Percentiles rank a stretch among this genome's conserved stretches.
Conservation (phyloP, 2,329 filamentous ascomycete species). For the Xylaria arbuscula region DNA sequence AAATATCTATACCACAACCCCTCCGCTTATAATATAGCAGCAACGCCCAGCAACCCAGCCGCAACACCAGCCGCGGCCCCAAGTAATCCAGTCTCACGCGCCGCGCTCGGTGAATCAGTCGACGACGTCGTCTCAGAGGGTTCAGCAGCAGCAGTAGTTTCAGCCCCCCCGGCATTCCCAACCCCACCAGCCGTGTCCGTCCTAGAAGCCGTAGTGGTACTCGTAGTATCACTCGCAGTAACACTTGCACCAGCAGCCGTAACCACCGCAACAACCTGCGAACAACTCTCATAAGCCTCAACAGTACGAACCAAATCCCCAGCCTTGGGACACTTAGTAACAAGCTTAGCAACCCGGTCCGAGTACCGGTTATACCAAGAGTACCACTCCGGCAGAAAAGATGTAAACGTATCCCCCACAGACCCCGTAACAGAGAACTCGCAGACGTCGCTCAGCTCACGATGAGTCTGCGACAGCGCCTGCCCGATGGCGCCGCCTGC, state of each 20-base stretch:
- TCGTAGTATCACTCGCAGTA: background rate
- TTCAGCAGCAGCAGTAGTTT: background rate
- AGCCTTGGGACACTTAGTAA: constrained; percentile 39
- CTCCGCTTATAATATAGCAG: constrained; percentile 32
- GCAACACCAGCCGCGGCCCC: constrained; percentile 37
- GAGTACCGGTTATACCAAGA: constrained; percentile 42
- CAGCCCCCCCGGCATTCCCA: background rate
- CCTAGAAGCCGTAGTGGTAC: too few relatives aligned
- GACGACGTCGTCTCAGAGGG: constrained; percentile 17
- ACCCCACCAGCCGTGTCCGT: background rate
- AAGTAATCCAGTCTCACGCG: constrained; percentile 36
- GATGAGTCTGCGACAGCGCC: constrained; percentile 45
- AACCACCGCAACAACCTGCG: constrained; percentile 32
- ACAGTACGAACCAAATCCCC: constrained; percentile 37
- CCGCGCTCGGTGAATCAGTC: constrained; percentile 21
- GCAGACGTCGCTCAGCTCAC: constrained; percentile 43
- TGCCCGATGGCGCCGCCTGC: constrained; percentile 39
- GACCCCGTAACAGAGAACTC: constrained; percentile 43
- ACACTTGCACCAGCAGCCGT: constrained; percentile 8
- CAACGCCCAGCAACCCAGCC: constrained; percentile 37
- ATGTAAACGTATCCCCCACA: constrained; percentile 39
- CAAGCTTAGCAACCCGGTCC: constrained; percentile 35
- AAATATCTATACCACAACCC: background rate
- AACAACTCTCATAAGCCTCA: constrained; percentile 40
- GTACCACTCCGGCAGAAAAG: constrained; percentile 45